These are phyloP conservation scores for Dovyalis caffra DNA, from an alignment of 345 rosid genomes.

Conservation along the genomic window DNA sequence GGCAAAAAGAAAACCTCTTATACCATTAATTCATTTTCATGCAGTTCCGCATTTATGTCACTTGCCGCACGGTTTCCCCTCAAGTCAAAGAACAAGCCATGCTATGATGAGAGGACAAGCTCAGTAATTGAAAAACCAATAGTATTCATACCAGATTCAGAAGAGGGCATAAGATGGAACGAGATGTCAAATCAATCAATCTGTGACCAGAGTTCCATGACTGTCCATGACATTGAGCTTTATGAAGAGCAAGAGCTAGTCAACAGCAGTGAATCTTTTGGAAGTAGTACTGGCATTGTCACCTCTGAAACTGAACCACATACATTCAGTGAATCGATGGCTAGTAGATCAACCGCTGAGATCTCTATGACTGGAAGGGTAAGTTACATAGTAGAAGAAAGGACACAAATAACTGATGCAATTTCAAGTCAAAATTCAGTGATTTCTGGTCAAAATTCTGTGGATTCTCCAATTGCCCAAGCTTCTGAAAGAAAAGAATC, in stretches of 20 bases:
- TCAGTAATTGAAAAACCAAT: constrained; percentile 38
- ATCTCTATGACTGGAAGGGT: constrained; percentile 15
- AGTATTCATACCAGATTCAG: constrained; percentile 44
- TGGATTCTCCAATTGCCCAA: constrained; percentile 38
- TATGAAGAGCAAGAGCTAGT: constrained; percentile 51
- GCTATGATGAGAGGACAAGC: constrained; percentile 40
- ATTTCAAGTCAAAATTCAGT: constrained; percentile 59
- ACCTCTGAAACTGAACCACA: constrained; percentile 35
- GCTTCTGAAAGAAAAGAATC: constrained; percentile 50
- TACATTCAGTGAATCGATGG: constrained; percentile 23
- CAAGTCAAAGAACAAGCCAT: constrained; percentile 25
- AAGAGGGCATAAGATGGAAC: constrained; percentile 43
- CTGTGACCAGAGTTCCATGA: constrained; percentile 47
- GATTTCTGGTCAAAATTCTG: constrained; percentile 48
- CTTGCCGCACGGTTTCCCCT: constrained; percentile 29
- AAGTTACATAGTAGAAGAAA: constrained; percentile 17
- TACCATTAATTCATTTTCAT: constrained; percentile 3
- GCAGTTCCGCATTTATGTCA: constrained; percentile 37
- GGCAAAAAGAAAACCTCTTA: constrained; percentile 18
- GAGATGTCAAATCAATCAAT: constrained; percentile 35
- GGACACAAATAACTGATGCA: constrained; percentile 19
- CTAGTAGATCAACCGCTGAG: constrained; percentile 33
- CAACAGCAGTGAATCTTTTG: constrained; percentile 42
- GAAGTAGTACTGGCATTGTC: constrained; percentile 35
- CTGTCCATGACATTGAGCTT: constrained; percentile 29